phyloP scores from a whole-genome alignment of 2,329 filamentous ascomycete species.

The Hypoxylon sp. region DNA sequence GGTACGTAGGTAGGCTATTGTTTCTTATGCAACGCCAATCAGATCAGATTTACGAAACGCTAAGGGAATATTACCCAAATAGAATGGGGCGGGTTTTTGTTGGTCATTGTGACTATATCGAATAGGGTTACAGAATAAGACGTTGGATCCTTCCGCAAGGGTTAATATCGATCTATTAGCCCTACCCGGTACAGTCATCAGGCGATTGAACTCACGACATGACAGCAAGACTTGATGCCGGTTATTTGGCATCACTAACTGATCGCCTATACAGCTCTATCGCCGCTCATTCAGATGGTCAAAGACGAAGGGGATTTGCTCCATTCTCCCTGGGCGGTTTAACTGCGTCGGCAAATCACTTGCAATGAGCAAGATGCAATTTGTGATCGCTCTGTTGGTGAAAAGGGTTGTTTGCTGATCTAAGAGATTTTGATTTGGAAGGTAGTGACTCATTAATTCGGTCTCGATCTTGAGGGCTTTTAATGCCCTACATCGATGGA shows the following conservation, averaged over 20 bases:
- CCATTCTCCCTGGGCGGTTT: slow-evolving; percentile 34
- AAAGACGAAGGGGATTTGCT: slow-evolving; percentile 27
- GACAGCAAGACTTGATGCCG: not conserved
- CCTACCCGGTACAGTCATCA: slow-evolving; percentile 8
- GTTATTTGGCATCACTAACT: not conserved
- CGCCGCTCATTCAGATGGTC: slow-evolving; percentile 19
- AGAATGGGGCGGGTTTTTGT: not conserved
- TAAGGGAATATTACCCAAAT: not conserved
- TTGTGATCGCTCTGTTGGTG: slow-evolving; percentile 37
- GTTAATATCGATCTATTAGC: not conserved
- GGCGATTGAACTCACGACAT: not conserved
- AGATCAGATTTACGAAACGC: not conserved
- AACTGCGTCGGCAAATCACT: slow-evolving; percentile 38
- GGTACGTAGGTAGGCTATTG: not conserved
- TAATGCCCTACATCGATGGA: not conserved
- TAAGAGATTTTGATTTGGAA: slow-evolving; percentile 33
- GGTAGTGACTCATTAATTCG: not conserved
- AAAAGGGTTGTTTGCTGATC: slow-evolving; percentile 30
- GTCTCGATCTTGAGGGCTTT: not conserved
- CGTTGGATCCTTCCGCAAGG: slow-evolving; percentile 19
- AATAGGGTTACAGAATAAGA: slow-evolving; percentile 2
- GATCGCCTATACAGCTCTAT: not conserved
- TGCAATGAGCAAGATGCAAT: slow-evolving; percentile 40
- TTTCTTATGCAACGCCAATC: not conserved
- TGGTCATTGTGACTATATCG: not conserved